Conservation (phyloP, 768 basidiomycete species). For the Leccinellum albellum region DNA sequence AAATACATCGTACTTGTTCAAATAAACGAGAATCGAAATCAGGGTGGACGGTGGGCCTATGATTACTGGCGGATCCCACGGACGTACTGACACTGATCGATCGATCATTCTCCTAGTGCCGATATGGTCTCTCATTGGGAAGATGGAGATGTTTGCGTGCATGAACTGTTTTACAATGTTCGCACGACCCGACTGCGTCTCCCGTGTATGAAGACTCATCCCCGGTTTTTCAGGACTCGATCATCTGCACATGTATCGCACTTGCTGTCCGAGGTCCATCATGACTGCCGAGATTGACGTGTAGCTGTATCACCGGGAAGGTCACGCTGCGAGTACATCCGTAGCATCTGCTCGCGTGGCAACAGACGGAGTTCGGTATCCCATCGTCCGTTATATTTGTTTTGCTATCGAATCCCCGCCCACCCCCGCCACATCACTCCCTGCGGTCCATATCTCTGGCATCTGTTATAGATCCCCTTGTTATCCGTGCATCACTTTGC, state of each 20-base stretch:
- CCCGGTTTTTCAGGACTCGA: constrained; percentile 52
- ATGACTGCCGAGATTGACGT: constrained; percentile 17
- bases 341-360: constrained; percentile 17
- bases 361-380: constrained; percentile 14
- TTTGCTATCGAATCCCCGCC: constrained; percentile 15
- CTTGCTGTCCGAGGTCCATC: constrained; percentile 52
- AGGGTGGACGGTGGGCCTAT: constrained; percentile 70
- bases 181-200: constrained; percentile 27
- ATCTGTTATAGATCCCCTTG: constrained; percentile 21
- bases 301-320: constrained; percentile 24
- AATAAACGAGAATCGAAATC: constrained; percentile 78
- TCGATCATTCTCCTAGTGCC: constrained; percentile 43
- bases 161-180: constrained; percentile 80
- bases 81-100: constrained; percentile 1
- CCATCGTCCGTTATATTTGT: constrained; percentile 18
- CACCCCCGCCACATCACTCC: constrained; percentile 7
- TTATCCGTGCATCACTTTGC: constrained; percentile 21
- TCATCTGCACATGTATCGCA: constrained; percentile 63
- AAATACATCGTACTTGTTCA: constrained; percentile 87
- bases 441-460: constrained; percentile 12
- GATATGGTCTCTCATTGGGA: constrained; percentile 88
- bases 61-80: neutral
- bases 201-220: constrained; percentile 9
- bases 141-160: constrained; percentile 71
- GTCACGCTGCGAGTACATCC: constrained; percentile 19